These are phyloP conservation scores for Paracoccidioides brasiliensis DNA, from an alignment of 2,329 filamentous ascomycete species.

Conservation along the genomic window DNA sequence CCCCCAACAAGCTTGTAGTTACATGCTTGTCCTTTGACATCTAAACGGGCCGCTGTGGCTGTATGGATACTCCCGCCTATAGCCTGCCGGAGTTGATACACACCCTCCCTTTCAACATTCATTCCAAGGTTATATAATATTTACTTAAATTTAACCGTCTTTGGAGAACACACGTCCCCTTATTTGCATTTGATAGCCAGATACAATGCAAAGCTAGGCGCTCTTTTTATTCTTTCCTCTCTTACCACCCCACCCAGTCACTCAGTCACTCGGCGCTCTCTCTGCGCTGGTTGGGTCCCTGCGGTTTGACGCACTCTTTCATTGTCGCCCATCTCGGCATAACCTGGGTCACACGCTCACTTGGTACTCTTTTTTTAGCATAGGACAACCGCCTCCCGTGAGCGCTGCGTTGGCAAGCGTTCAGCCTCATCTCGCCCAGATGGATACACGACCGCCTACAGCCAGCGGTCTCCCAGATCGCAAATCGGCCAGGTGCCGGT, in stretches of 20 bases:
- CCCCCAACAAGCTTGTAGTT: neutral
- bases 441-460: constrained; percentile 4
- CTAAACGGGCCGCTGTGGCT: neutral
- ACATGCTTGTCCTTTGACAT: neutral
- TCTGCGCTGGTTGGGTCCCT: constrained; percentile 2
- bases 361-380: constrained; percentile 13
- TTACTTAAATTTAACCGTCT: neutral
- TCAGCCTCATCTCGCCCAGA: constrained; percentile 14
- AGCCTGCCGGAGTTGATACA: neutral
- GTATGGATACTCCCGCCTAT: neutral
- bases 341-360: constrained; percentile 22
- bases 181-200: neutral
- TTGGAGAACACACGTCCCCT: neutral
- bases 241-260: neutral
- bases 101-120: neutral
- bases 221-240: neutral
- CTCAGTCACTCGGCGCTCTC: neutral
- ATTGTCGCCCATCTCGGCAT: constrained; percentile 1
- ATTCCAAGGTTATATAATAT: neutral
- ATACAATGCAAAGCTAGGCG: neutral
- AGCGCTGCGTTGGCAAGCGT: constrained; percentile 21
- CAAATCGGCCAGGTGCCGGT: constrained; percentile 21
- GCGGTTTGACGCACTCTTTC: constrained; percentile 1
- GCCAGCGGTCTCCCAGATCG: constrained; percentile 9
- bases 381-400: constrained; percentile 13